Evolutionary conservation across 768 basidiomycete genomes (phyloP), one percentile per base, ranked within the genome.

Genomic region (Cyclocybe aegerita): DNA sequence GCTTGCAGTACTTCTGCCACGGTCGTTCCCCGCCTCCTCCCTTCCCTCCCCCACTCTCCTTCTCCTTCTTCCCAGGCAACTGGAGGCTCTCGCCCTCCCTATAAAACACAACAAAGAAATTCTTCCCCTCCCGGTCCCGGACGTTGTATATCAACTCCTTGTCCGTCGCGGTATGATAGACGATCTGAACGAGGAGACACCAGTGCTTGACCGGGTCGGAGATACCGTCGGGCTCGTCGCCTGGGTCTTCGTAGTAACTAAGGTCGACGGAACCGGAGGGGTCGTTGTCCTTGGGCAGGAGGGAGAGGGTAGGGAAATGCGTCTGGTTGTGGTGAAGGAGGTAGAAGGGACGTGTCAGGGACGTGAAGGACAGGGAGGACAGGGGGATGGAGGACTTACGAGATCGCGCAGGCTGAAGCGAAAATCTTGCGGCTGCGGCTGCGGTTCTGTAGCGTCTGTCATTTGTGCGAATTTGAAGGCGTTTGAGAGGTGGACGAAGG

Each of bases 131-230:
- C 30, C 54, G 60, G 51, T 70, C 69, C 44, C 53, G 59, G 32
- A 66, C 64, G 11, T 42, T 39, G 49, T 55, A 64, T 60, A 59
- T 57, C 3, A 61, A 61, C 7, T 39, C 33, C 37, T n/a, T 2
- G 38, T 46, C 33, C 9, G 43, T 34, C 29, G 62, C 3, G 56
- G 53, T 10, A 63, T 34, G 9, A 14, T 49, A 43, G 17, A 61
- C 51, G 35, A 69, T 67, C 46, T 69, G 64, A 8, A 61, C 66
- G 10, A 70, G 56, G 31, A 69, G 57, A 47, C 69, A 70, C 67
- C 68, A 68, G 55, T 66, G 69, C 34, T 49, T 53, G 32, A 35
- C 50, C 4, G 61, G 61, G 32, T 39, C 10, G n/a, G 41, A 41
- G 41, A 56, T 30, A 10, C 53, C 57, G 35, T 46, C 23, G 23